Conservation (phyloP, 768 basidiomycete species). For the Pulveroboletus sp. region DNA sequence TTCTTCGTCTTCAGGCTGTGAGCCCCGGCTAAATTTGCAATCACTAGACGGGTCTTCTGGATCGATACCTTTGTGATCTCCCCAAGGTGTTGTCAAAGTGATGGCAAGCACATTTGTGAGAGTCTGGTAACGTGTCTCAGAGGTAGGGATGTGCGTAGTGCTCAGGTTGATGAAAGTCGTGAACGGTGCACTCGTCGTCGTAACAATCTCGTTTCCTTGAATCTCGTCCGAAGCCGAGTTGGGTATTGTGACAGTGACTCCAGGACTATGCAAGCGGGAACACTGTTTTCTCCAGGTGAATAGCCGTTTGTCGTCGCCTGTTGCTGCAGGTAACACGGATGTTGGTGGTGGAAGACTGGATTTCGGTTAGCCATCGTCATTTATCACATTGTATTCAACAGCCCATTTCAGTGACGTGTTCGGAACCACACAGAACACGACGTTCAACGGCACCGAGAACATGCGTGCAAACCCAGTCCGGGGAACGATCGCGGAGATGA, state of each 20-base stretch:
- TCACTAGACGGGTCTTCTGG: conserved; percentile 3
- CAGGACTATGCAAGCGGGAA: fast-evolving
- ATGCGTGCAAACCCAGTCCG: conserved; percentile 12
- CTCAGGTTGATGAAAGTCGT: conserved; percentile 6
- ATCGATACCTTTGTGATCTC: not conserved
- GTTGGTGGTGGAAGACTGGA: no score
- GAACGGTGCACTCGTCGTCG: conserved; percentile 4
- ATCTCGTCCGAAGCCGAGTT: conserved; percentile 5
- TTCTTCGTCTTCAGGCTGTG: conserved; percentile 12
- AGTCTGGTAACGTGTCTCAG: conserved; percentile 13
- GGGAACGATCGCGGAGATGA: conserved; percentile 1
- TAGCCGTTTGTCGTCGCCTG: not conserved
- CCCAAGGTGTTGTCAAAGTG: not conserved
- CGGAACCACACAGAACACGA: not conserved
- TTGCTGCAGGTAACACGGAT: not conserved
- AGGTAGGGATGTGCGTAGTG: conserved; percentile 1
- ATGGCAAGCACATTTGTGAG: conserved; percentile 7
- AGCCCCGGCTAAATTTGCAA: not conserved
- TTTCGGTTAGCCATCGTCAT: no score
- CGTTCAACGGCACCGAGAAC: not conserved
- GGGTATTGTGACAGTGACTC: conserved; percentile 4
- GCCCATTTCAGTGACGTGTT: conserved; percentile 5
- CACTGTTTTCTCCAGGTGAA: no score
- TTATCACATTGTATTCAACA: not conserved
- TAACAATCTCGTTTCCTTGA: not conserved